Evolutionary conservation across 2,329 filamentous ascomycete species (phyloP).

Genomic region (Whalleya microplaca): DNA sequence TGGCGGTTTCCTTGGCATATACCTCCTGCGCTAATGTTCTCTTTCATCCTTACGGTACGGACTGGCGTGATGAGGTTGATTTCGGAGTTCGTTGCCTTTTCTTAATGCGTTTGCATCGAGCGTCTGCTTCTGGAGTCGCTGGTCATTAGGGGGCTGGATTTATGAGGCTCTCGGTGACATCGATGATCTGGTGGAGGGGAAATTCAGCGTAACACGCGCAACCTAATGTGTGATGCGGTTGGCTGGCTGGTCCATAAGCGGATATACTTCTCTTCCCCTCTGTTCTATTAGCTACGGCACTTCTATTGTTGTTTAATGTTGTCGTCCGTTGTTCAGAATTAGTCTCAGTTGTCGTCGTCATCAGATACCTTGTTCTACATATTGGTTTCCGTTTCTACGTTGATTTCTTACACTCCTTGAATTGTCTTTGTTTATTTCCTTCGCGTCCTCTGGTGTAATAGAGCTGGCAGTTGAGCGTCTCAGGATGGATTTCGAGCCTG

Average conservation of each 20-base stretch:
- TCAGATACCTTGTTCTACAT: constrained; percentile 67
- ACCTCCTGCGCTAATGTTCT: constrained; percentile 43
- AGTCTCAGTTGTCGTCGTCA: constrained; percentile 35
- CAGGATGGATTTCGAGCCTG: constrained; percentile 27
- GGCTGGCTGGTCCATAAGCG: constrained; percentile 44
- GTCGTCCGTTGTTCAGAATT: constrained; percentile 34
- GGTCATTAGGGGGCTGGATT: constrained; percentile 38
- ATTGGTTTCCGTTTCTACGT: constrained; percentile 35
- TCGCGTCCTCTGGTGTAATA: constrained; percentile 29
- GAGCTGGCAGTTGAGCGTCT: constrained; percentile 29
- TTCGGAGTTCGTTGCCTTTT: constrained; percentile 37
- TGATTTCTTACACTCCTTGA: constrained; percentile 24
- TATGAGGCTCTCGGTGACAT: constrained; percentile 32
- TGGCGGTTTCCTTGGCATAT: constrained; percentile 50
- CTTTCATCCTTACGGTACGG: constrained; percentile 35
- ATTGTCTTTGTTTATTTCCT: constrained; percentile 18
- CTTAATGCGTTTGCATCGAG: constrained; percentile 38
- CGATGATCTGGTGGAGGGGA: constrained; percentile 33
- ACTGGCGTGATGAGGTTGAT: constrained; percentile 35
- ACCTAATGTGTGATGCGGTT: constrained; percentile 44
- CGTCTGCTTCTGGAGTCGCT: constrained; percentile 41
- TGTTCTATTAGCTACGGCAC: constrained; percentile 53
- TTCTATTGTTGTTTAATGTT: constrained; percentile 46
- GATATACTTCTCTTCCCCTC: constrained; percentile 46
- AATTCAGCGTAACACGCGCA: constrained; percentile 36